phyloP scores from a whole-genome alignment of 2,329 filamentous ascomycete genomes.

The Monosporascus sp. region DNA sequence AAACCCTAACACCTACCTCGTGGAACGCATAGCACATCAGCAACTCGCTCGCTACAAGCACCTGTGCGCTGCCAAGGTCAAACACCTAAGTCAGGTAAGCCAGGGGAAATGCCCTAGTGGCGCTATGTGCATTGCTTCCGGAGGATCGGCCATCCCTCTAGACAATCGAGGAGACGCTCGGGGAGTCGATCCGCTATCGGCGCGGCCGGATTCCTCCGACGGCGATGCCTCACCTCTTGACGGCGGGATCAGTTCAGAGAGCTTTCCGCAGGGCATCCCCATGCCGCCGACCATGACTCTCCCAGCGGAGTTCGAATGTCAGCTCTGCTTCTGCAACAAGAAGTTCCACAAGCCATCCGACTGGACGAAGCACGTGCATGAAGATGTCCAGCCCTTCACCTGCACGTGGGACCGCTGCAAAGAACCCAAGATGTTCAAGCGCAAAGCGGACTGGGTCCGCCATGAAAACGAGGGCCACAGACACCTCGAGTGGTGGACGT shows the following conservation, averaged over 20 bases:
- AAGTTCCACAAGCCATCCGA: slow-evolving; percentile 87
- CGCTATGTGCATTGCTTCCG: slow-evolving; percentile 58
- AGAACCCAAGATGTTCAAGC: slow-evolving; percentile 87
- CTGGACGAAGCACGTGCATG: slow-evolving; percentile 95
- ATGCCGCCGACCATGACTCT: slow-evolving; percentile 71
- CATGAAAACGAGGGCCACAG: slow-evolving; percentile 91
- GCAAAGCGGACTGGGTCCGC: slow-evolving; percentile 92
- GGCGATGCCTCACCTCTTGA: slow-evolving; percentile 65
- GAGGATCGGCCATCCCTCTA: slow-evolving; percentile 59
- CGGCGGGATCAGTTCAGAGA: slow-evolving; percentile 62
- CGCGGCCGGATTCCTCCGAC: slow-evolving; percentile 53
- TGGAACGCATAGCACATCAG: slow-evolving; percentile 77
- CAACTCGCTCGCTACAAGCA: slow-evolving; percentile 75
- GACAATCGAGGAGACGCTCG: slow-evolving; percentile 55
- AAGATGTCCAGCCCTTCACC: slow-evolving; percentile 88
- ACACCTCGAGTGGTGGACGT: slow-evolving; percentile 87
- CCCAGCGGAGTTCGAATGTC: slow-evolving; percentile 85
- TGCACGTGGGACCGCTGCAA: slow-evolving; percentile 82
- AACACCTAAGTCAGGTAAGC: slow-evolving; percentile 59
- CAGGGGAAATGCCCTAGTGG: slow-evolving; percentile 52
- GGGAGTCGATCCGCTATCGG: slow-evolving; percentile 50
- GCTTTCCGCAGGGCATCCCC: slow-evolving; percentile 75
- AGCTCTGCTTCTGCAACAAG: slow-evolving; percentile 79
- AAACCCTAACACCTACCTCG: slow-evolving; percentile 52
- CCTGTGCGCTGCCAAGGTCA: slow-evolving; percentile 63